Base-by-base conservation (phyloP, 176 grass and related monocot genomes). In the Thalia dealbata region DNA sequence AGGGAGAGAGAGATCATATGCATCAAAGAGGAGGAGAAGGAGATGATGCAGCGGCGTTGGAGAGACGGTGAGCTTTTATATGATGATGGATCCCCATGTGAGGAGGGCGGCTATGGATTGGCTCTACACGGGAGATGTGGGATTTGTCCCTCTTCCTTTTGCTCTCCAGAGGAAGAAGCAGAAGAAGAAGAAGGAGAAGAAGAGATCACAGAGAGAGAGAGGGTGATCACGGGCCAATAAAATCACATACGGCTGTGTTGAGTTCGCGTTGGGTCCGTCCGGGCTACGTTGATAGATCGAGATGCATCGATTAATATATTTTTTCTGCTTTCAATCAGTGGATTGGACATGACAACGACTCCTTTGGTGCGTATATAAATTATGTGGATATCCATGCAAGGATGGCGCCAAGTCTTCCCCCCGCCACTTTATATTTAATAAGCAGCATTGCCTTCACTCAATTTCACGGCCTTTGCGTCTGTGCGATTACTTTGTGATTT, bases 181-280 rank as follows among this genome's bases (percentile, higher is more conserved):
- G 19, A 68, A 14, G 63, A 29, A 38, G 59, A 77, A 72, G 71
- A 67, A 77, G 80, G 61, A 72, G 73, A n/a, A 77, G 70, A 75
- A 69, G 69, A 59, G 77, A n/a, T n/a, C 56, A 71, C 52, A 75
- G 27, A 73, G 60, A 61, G 80, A 64, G 79, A 51, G 55, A 58
- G 69, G 29, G 52, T 21, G 41, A 21, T 85, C 92, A 96, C 88
- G 88, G 84, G 50, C 18, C 76, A 87, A n/a, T n/a, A n/a, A n/a
- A 86, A 84, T 82, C 81, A 89, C 76, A 73, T 44, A n/a, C 4
- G 32, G 32, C 32, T 38, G 32, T 38, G 32, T 13, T 48, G 45
- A 48, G 45, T 48, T 48, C 11, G 45, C 45, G 45, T 48, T 48
- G 6, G 45, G 45, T 48, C 45, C 45, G 16, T 19, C 54, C 54